Percentiles rank a stretch among this genome's conserved stretches.
These are phyloP conservation scores for Cercophora sp. DNA, from an alignment of 495 filamentous ascomycete species.

Conservation along the genomic window DNA sequence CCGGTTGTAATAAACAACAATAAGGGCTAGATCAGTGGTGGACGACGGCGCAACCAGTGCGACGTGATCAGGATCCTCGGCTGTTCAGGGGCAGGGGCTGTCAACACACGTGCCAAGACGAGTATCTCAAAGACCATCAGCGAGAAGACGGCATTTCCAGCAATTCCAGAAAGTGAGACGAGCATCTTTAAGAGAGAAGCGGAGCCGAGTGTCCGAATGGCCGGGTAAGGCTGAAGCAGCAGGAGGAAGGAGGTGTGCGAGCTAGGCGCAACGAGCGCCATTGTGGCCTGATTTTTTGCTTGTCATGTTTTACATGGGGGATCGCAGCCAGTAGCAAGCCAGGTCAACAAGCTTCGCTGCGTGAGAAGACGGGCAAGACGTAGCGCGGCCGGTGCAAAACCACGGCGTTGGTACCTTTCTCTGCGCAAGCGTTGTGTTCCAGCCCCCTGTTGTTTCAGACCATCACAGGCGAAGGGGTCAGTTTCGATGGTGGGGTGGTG, in stretches of 20 bases:
- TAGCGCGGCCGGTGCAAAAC: not conserved
- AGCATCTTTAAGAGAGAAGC: not conserved
- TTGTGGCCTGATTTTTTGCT: constrained; percentile 5
- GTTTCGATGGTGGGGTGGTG: constrained; percentile 4
- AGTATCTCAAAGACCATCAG: not conserved
- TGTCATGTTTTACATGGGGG: not conserved
- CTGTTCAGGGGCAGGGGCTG: not conserved
- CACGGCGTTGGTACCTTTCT: not conserved
- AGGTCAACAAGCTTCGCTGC: not conserved
- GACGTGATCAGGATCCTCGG: not conserved
- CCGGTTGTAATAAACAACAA: too few relatives aligned
- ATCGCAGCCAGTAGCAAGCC: not conserved
- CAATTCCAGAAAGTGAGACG: not conserved
- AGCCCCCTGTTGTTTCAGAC: not conserved
- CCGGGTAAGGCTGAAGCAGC: constrained; percentile 4
- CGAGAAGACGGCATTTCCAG: not conserved
- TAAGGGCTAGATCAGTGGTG: not conserved
- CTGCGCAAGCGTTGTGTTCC: not conserved
- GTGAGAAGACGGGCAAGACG: not conserved
- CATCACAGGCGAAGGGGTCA: not conserved
- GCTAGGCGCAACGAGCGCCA: not conserved
- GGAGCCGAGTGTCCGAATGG: not conserved
- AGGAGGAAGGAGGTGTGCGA: not conserved
- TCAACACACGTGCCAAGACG: not conserved
- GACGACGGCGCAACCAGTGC: not conserved